Evolutionary conservation across 1,139 yeast species (phyloP), one percentile per base, ranked within the genome.

Genomic region (Geotrichum klebahnii): DNA sequence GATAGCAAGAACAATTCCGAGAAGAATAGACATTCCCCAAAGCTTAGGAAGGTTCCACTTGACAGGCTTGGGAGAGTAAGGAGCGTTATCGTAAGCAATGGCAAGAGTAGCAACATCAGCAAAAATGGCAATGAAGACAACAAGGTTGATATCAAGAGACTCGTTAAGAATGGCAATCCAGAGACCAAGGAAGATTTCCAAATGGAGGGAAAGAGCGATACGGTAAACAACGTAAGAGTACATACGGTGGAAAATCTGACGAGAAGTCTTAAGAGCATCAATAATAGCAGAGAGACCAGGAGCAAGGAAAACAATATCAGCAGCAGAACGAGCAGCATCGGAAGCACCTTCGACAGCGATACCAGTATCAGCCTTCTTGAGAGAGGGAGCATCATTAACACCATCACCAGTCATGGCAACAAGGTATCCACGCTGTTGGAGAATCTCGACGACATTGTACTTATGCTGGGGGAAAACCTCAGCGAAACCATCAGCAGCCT

Each of bases 41-140:
- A 81, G 79, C 77, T 82, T 79, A 67, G 86, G 86, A 69, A 89
- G 77, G 83, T 92, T 90, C 98, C 98, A 92, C 77, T 92, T 92
- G 68, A 92, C 97, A 65, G 98, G 98, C 68, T 78, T 77, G 72
- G 88, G 95, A 73, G 92, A 94, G 79, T 79, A 92, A 68, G 97
- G 98, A 75, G 98, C 98, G 66, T 92, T 68, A 69, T 81, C 87
- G 71, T 81, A 82, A 64, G 87, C 87, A 73, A 81, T 81, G 60
- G 87, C 87, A 66, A 81, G 74, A 64, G 87, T 81, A 57, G 87
- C 87, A 68, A 81, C 82, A 72, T 81, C 87, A 63, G 87, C 87
- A 71, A 81, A 81, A 65, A 81, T 79, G 59, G 87, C 87, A 74
- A 81, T 78, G 73, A 81, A 81, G 62, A 82, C 87, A 72, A 81